phyloP scores from a whole-genome alignment of 169 alveolate genomes.

The Eimeria falciformis region DNA sequence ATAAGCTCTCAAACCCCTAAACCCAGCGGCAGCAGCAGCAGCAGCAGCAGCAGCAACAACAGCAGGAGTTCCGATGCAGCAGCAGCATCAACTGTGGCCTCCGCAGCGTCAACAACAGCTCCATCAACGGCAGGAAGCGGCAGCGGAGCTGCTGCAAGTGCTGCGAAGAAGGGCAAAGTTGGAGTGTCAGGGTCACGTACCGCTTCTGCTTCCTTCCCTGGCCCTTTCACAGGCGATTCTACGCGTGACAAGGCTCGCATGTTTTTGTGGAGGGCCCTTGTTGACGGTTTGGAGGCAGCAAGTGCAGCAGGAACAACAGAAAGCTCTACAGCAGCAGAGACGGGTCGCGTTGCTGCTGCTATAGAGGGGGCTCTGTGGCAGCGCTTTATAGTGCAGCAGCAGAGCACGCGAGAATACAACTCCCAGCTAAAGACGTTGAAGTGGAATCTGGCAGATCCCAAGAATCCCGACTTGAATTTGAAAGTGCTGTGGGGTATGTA shows the following conservation, averaged over 20 bases:
- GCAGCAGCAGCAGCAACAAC: slow-evolving; percentile 1
- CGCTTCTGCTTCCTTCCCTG: slow-evolving; percentile 32
- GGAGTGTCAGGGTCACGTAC: too few species aligned
- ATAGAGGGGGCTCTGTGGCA: slow-evolving; percentile 63
- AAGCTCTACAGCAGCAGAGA: slow-evolving; percentile 10
- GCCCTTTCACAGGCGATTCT: slow-evolving; percentile 39
- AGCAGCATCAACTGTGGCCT: not conserved
- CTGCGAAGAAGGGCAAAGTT: not conserved
- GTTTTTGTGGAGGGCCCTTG: slow-evolving; percentile 58
- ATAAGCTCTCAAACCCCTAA: not conserved
- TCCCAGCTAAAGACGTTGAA: slow-evolving; percentile 91
- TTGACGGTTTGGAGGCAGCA: slow-evolving; percentile 56
- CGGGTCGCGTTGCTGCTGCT: slow-evolving; percentile 22
- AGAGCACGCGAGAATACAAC: slow-evolving; percentile 66
- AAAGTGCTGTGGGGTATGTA: slow-evolving; percentile 89
- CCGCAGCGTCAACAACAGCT: not conserved
- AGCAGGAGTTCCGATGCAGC: not conserved
- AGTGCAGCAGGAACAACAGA: not conserved
- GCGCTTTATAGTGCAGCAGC: slow-evolving; percentile 11
- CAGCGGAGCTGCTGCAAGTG: not conserved
- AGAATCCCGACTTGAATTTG: slow-evolving; percentile 91
- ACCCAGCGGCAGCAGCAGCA: not conserved
- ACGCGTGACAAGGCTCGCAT: slow-evolving; percentile 69
- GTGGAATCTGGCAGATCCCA: slow-evolving; percentile 92
- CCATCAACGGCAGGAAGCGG: not conserved